phyloP scores from a whole-genome alignment of 805 yeast species.

The Blastobotrys attinorum region DNA sequence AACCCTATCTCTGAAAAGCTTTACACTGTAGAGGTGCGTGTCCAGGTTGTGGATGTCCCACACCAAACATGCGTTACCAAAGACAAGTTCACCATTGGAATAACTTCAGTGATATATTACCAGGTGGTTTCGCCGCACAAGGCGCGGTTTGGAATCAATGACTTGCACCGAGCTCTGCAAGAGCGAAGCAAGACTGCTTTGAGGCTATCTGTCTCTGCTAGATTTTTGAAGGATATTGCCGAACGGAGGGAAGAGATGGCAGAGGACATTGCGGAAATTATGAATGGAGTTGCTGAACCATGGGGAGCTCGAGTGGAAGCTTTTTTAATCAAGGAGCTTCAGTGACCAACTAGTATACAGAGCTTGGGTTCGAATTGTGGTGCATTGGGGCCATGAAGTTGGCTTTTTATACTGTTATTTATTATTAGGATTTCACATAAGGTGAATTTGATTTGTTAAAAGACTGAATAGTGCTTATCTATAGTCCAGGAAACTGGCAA shows the following conservation, averaged over 20 bases:
- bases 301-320: constrained; percentile 70
- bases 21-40: constrained; percentile 44
- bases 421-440: no score
- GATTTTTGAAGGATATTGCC: constrained; percentile 61
- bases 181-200: constrained; percentile 69
- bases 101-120: constrained; percentile 61
- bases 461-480: no score
- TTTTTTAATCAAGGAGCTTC: constrained; percentile 63
- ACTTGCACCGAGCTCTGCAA: constrained; percentile 47
- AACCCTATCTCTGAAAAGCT: constrained; percentile 56
- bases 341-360: no score
- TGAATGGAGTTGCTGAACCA: constrained; percentile 50
- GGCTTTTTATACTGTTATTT: no score
- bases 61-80: constrained; percentile 61
- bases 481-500: no score
- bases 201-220: constrained; percentile 61
- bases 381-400: no score
- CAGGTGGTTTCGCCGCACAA: constrained; percentile 60
- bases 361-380: no score
- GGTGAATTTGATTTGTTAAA: no score
- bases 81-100: constrained; percentile 55
- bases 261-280: constrained; percentile 51
- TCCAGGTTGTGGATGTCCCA: constrained; percentile 56
- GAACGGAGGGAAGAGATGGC: constrained; percentile 69
- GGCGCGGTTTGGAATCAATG: constrained; percentile 50